Percentiles rank a stretch among this genome's conserved stretches.
phyloP scores from a whole-genome alignment of 805 yeast genomes.

The Myxozyma neotropica region DNA sequence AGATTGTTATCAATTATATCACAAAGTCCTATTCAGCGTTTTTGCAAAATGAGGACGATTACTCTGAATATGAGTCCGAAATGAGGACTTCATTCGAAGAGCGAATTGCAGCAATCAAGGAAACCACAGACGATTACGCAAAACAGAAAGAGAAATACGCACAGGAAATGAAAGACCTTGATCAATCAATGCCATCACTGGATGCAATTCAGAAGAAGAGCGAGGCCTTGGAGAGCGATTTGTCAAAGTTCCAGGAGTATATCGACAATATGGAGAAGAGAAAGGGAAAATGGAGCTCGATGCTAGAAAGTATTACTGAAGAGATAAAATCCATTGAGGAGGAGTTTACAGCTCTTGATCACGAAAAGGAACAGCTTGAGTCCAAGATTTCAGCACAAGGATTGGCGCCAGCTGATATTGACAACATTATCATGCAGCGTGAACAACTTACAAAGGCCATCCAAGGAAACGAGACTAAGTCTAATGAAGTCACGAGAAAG shows the following conservation, averaged over 20 bases:
- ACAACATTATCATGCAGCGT: slow-evolving; percentile 62
- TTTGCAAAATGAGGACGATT: slow-evolving; percentile 66
- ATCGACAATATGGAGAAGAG: slow-evolving; percentile 64
- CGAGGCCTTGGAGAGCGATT: slow-evolving; percentile 68
- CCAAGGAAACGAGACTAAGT: slow-evolving; percentile 50
- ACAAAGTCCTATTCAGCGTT: slow-evolving; percentile 68
- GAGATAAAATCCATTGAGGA: slow-evolving; percentile 54
- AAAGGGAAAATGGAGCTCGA: slow-evolving; percentile 63
- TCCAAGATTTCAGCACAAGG: slow-evolving; percentile 57
- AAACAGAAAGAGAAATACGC: slow-evolving; percentile 48
- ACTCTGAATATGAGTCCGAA: slow-evolving; percentile 54
- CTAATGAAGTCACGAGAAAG: slow-evolving; percentile 51
- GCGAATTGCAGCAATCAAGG: slow-evolving; percentile 53
- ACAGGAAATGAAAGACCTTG: slow-evolving; percentile 47
- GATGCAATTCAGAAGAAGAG: slow-evolving; percentile 59
- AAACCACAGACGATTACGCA: slow-evolving; percentile 50
- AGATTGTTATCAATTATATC: slow-evolving; percentile 61
- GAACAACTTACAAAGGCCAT: slow-evolving; percentile 59
- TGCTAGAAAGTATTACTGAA: slow-evolving; percentile 56
- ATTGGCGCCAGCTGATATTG: slow-evolving; percentile 63
- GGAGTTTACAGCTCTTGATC: slow-evolving; percentile 19
- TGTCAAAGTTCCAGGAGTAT: slow-evolving; percentile 69
- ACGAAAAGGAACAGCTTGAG: slow-evolving; percentile 35
- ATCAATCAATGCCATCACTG: slow-evolving; percentile 51
- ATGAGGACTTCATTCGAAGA: slow-evolving; percentile 59